Evolutionary conservation across 441 rosid genomes (phyloP).

Genomic region (Isatis lusitanica): DNA sequence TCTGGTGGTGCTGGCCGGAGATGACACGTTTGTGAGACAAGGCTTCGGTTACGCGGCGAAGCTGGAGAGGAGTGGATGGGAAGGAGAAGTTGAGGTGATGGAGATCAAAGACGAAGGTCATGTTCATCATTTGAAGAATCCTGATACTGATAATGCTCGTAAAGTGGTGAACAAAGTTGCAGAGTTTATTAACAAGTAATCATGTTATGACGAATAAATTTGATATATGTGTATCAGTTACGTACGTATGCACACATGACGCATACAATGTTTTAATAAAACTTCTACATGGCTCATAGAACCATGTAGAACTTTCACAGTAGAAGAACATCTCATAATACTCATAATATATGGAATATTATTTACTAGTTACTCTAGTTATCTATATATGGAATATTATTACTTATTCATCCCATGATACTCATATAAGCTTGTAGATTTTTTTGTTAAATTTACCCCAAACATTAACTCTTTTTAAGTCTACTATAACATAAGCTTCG

Average conservation of each 20-base stretch:
- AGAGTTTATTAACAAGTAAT: background rate
- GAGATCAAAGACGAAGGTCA: slow-evolving; percentile 42
- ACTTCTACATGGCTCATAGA: no score
- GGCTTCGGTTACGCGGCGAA: slow-evolving; percentile 40
- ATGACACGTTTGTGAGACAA: slow-evolving; percentile 39
- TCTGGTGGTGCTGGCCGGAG: slow-evolving; percentile 45
- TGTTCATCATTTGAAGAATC: slow-evolving; percentile 41
- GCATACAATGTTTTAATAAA: no score
- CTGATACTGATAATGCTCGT: slow-evolving; percentile 31
- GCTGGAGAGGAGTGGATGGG: slow-evolving; percentile 45
- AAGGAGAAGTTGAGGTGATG: slow-evolving; percentile 39
- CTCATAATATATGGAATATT: no score
- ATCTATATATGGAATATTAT: no score
- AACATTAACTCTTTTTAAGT: no score
- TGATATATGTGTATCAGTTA: background rate
- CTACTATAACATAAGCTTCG: no score
- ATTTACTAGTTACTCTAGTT: no score
- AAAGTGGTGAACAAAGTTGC: slow-evolving; percentile 16
- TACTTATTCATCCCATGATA: no score
- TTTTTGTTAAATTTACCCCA: no score
- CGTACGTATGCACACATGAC: background rate
- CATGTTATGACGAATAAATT: background rate
- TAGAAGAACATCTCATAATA: no score
- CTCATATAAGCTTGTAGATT: no score
- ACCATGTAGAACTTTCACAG: no score